Conservation (phyloP, 2,329 filamentous ascomycete genomes). For the Claviceps maximensis region DNA sequence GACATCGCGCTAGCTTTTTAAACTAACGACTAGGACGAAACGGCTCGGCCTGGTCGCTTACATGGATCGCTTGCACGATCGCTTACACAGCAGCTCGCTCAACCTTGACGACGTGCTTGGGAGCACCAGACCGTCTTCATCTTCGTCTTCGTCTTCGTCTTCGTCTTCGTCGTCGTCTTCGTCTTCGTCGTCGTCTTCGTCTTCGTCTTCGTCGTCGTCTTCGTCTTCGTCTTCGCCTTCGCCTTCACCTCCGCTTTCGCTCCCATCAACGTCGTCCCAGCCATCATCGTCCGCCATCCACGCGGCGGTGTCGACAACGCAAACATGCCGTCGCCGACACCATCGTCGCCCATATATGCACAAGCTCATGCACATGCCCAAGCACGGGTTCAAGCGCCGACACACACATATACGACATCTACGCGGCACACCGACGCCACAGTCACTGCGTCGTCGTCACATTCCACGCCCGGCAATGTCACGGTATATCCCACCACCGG, state of each 20-base stretch:
- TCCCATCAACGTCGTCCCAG: conserved; percentile 10
- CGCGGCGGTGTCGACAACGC: conserved; percentile 10
- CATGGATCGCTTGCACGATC: background rate
- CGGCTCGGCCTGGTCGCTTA: background rate
- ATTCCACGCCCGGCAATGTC: conserved; percentile 16
- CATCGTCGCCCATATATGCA: conserved; percentile 9
- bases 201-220: conserved; percentile 1
- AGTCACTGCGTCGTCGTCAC: conserved; percentile 6
- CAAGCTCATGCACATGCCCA: background rate
- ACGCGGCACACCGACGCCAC: conserved; percentile 9
- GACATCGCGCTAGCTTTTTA: background rate
- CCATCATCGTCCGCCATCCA: background rate
- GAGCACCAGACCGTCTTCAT: conserved; percentile 5
- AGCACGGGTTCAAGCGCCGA: too few relatives aligned
- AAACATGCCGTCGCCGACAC: conserved; percentile 11
- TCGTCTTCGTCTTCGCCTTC: background rate
- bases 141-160: conserved; percentile 5
- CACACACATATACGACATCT: background rate
- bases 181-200: conserved; percentile 15
- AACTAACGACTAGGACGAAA: background rate
- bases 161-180: background rate
- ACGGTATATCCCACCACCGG: conserved; percentile 28
- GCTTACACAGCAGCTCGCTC: background rate
- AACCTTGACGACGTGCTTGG: background rate
- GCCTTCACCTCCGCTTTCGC: conserved; percentile 12